A percentile compares a stretch with the other conserved stretches of the same genome.
Conservation (phyloP, 768 basidiomycete species). For the Mycena haematopus region DNA sequence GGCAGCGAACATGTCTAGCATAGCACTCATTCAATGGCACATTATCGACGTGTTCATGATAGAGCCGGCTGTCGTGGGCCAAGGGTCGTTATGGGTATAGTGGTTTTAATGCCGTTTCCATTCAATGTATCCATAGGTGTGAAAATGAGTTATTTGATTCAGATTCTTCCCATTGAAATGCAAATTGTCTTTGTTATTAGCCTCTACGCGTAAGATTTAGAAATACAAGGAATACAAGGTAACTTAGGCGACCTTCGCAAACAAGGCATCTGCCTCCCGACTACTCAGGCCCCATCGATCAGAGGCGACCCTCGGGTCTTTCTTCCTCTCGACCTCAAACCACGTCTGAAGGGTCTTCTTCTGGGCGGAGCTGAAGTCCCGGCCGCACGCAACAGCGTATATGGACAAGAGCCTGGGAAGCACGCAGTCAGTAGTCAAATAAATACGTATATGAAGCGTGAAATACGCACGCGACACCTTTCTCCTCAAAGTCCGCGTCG, state of each 20-base stretch:
- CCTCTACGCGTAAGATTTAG: not conserved
- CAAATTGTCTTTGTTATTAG: no score
- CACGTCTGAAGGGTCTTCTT: conserved; percentile 37
- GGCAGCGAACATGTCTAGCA: conserved; percentile 45
- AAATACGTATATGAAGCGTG: not conserved
- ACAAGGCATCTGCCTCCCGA: conserved; percentile 20
- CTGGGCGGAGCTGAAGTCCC: conserved; percentile 38
- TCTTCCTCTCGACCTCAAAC: conserved; percentile 31
- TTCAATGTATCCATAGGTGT: no score
- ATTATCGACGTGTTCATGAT: no score
- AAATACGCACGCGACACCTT: conserved; percentile 54
- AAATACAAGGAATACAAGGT: not conserved
- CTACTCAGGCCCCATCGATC: conserved; percentile 27
- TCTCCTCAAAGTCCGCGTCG: conserved; percentile 73
- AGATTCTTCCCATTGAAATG: no score
- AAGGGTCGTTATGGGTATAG: conserved; percentile 66
- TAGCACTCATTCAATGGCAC: no score
- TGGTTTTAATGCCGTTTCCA: no score
- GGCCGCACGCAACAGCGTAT: conserved; percentile 51
- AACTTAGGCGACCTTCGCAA: conserved; percentile 17
- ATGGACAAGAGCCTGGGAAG: conserved; percentile 55
- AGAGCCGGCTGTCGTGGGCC: conserved; percentile 63
- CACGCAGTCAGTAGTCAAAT: not conserved
- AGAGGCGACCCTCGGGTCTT: conserved; percentile 8
- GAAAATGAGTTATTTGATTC: no score